Percentiles rank a stretch among this genome's conserved stretches.
Conservation (phyloP, 2,329 filamentous ascomycete species). For the Beauveria medogensis region DNA sequence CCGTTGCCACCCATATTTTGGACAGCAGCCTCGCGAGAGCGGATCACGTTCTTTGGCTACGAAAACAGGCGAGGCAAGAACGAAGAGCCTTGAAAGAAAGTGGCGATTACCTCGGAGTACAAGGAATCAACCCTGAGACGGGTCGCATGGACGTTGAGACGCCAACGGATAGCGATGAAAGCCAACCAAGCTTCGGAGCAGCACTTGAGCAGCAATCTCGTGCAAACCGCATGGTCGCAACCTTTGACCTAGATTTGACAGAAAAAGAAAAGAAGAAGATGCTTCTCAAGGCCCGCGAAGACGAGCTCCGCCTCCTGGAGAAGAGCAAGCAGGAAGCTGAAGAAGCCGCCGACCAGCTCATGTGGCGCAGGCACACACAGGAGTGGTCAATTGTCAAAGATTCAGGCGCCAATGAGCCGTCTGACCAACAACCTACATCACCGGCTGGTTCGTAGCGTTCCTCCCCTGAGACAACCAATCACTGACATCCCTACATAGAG, state of each 20-base stretch:
- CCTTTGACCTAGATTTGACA: conserved; percentile 25
- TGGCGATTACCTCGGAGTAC: conserved; percentile 51
- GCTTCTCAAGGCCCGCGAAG: conserved; percentile 22
- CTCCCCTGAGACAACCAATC: neutral
- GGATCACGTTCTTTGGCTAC: conserved; percentile 22
- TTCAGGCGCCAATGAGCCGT: conserved; percentile 31
- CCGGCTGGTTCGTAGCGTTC: neutral
- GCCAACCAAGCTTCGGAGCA: conserved; percentile 17
- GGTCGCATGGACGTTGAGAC: conserved; percentile 44
- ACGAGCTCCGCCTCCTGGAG: conserved; percentile 35
- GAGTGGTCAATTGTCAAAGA: conserved; percentile 46
- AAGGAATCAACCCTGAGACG: conserved; percentile 50
- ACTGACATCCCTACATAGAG: neutral
- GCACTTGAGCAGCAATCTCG: conserved; percentile 23
- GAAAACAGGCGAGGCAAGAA: conserved; percentile 24
- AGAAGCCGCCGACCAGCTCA: conserved; percentile 24
- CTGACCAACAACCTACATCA: neutral
- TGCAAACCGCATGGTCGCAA: conserved; percentile 25
- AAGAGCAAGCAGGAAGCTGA: conserved; percentile 30
- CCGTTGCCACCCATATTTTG: conserved; percentile 3
- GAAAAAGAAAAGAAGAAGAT: conserved; percentile 31
- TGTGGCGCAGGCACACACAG: conserved; percentile 36
- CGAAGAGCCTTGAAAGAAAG: conserved; percentile 43
- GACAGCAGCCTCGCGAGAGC: conserved; percentile 13
- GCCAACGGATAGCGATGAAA: conserved; percentile 39